phyloP scores from a whole-genome alignment of 2,329 filamentous ascomycete species.

The Beauveria caledonica region DNA sequence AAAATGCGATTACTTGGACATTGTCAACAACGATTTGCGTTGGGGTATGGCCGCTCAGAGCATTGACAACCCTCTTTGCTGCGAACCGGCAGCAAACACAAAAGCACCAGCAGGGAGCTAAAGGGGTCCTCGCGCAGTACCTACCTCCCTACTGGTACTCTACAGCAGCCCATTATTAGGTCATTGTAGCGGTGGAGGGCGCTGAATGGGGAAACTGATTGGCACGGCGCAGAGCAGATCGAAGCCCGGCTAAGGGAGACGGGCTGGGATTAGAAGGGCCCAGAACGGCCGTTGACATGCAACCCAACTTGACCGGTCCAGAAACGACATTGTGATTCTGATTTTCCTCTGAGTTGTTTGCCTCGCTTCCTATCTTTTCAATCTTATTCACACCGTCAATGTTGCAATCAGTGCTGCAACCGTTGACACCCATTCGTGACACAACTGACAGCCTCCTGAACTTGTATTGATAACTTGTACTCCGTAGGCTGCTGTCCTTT shows the following conservation, averaged over 20 bases:
- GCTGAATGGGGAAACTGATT: conserved; percentile 1
- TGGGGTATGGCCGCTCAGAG: too few relatives aligned
- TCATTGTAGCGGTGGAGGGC: conserved; percentile 8
- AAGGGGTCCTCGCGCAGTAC: not conserved
- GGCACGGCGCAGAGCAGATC: conserved; percentile 3
- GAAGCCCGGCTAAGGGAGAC: not conserved
- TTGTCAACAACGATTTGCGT: too few relatives aligned
- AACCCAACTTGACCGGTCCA: not conserved
- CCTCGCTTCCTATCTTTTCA: not conserved
- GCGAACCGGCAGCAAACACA: not conserved
- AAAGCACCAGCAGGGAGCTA: not conserved
- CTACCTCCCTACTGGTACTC: too few relatives aligned
- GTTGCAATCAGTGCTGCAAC: too few relatives aligned
- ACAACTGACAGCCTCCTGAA: too few relatives aligned
- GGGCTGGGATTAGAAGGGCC: conserved; percentile 8
- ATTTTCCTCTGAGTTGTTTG: not conserved
- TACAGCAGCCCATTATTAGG: not conserved
- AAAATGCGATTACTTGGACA: too few relatives aligned
- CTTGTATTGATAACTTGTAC: too few relatives aligned
- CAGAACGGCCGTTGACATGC: conserved; percentile 4
- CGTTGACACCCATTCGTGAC: too few relatives aligned
- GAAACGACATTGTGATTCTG: not conserved
- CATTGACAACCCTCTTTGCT: not conserved
- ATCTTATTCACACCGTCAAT: not conserved
- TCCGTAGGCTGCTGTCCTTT: too few relatives aligned